Conservation (phyloP, 805 yeast genomes). For the Sugiyamaella boreocaroliniensis region DNA sequence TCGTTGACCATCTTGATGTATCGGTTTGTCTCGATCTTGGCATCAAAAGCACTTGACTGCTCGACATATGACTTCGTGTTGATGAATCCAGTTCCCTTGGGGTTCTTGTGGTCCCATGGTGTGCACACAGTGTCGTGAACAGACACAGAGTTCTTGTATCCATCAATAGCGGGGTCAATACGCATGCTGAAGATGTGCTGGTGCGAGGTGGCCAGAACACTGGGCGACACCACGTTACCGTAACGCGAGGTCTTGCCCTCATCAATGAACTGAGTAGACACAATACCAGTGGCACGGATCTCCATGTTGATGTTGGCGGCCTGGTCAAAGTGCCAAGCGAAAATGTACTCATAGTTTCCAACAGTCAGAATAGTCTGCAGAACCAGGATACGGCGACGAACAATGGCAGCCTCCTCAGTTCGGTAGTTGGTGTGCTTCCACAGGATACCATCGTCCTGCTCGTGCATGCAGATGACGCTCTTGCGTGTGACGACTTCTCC, state of each 20-base stretch:
- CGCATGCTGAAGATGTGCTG: slow-evolving; percentile 76
- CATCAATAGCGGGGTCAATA: slow-evolving; percentile 77
- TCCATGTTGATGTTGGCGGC: slow-evolving; percentile 74
- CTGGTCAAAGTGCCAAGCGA: slow-evolving; percentile 66
- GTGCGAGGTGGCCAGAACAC: slow-evolving; percentile 78
- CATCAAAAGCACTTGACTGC: slow-evolving; percentile 64
- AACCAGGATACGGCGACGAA: slow-evolving; percentile 71
- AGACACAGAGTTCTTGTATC: slow-evolving; percentile 63
- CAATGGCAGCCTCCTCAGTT: slow-evolving; percentile 58
- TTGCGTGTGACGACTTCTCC: slow-evolving; percentile 62
- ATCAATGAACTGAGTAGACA: slow-evolving; percentile 79
- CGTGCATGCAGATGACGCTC: slow-evolving; percentile 75
- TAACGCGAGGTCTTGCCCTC: slow-evolving; percentile 55
- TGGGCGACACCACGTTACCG: slow-evolving; percentile 73
- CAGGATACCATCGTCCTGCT: slow-evolving; percentile 73
- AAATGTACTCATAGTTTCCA: slow-evolving; percentile 74
- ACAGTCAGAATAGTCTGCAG: slow-evolving; percentile 80
- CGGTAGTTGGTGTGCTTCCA: slow-evolving; percentile 79
- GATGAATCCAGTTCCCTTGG: slow-evolving; percentile 63
- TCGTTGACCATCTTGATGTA: slow-evolving; percentile 72
- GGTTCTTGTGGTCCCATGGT: slow-evolving; percentile 51
- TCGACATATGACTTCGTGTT: slow-evolving; percentile 59
- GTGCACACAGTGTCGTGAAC: slow-evolving; percentile 63
- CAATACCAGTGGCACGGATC: slow-evolving; percentile 80
- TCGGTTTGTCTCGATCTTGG: slow-evolving; percentile 70